These are phyloP conservation scores for Xylariaceae sp. DNA, from an alignment of 2,329 filamentous ascomycete genomes.

Conservation along the genomic window DNA sequence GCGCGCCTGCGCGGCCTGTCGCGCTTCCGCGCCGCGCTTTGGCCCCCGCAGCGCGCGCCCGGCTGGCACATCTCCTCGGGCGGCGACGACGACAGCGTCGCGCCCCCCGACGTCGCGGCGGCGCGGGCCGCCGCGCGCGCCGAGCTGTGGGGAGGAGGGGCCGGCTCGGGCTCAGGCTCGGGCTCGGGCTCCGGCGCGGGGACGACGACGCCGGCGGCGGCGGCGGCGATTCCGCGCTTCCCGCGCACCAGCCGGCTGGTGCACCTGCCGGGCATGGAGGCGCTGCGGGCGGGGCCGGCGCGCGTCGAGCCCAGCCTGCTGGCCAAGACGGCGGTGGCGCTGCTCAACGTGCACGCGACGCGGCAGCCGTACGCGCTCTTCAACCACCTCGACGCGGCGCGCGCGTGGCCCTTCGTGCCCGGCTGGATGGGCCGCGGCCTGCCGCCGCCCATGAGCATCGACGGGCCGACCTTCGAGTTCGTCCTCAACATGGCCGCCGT, in stretches of 20 bases:
- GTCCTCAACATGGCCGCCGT: slow-evolving; percentile 1
- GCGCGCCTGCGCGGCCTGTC: slow-evolving; percentile 1
- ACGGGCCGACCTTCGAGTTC: slow-evolving; percentile 2
- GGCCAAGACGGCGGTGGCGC: slow-evolving; percentile 1
- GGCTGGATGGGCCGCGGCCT: not conserved
- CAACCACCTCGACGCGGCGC: slow-evolving; percentile 1
- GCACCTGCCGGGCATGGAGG: not conserved
- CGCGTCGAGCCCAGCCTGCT: not conserved
- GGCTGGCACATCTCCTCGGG: not conserved
- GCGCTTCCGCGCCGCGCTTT: not conserved
- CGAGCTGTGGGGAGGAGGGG: not conserved
- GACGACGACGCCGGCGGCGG: not conserved
- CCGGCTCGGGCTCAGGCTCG: too few relatives aligned
- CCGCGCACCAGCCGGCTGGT: not conserved
- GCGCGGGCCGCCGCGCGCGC: not conserved
- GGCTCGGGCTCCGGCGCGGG: not conserved
- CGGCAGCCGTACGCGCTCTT: not conserved
- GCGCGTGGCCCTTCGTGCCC: slow-evolving; percentile 1
- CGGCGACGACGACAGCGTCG: not conserved
- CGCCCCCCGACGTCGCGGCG: not conserved
- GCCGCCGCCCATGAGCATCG: slow-evolving; percentile 2
- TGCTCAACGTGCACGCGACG: not conserved
- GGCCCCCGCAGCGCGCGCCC: slow-evolving; percentile 1
- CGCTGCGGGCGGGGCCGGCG: not conserved
- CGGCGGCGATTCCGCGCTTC: not conserved